Percentiles rank a stretch among this genome's conserved stretches.
Evolutionary conservation across 805 yeast genomes (phyloP).

Genomic region (Yarrowia sp.): DNA sequence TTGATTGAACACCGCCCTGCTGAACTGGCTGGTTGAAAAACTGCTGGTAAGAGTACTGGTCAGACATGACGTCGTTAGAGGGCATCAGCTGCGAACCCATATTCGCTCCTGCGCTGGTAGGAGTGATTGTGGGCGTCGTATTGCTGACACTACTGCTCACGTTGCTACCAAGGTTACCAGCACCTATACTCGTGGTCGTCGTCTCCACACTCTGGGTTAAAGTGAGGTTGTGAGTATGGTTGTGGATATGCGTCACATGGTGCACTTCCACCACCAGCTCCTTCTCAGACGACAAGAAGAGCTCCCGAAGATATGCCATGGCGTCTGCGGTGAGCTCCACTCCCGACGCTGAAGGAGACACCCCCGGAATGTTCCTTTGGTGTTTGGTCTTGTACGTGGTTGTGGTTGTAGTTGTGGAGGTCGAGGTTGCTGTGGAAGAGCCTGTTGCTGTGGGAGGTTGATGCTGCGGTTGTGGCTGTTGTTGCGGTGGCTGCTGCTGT

Average conservation of each 20-base stretch:
- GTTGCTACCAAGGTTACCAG: not conserved
- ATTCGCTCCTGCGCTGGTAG: conserved; percentile 36
- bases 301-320: conserved; percentile 14
- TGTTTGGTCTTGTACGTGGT: conserved; percentile 5
- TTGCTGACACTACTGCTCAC: conserved; percentile 10
- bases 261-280: conserved; percentile 15
- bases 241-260: conserved; percentile 34
- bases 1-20: not conserved
- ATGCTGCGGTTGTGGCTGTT: not conserved
- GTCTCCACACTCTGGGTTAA: not conserved
- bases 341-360: not conserved
- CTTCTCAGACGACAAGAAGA: conserved; percentile 5
- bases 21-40: conserved; percentile 1
- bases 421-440: conserved; percentile 10
- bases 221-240: conserved; percentile 33
- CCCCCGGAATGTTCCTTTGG: conserved; percentile 12
- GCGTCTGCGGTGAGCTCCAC: conserved; percentile 8
- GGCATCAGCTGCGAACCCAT: conserved; percentile 11
- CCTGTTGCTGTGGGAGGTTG: conserved; percentile 16
- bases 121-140: conserved; percentile 29
- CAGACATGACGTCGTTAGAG: conserved; percentile 4
- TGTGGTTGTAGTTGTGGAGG: conserved; percentile 15
- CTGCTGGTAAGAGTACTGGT: conserved; percentile 21
- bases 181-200: not conserved
- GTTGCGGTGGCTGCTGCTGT: not conserved